A percentile compares a stretch with the other conserved stretches of the same genome.
Evolutionary conservation across 2,329 filamentous ascomycete species (phyloP).

Genomic region (Fusarium ramigenum): DNA sequence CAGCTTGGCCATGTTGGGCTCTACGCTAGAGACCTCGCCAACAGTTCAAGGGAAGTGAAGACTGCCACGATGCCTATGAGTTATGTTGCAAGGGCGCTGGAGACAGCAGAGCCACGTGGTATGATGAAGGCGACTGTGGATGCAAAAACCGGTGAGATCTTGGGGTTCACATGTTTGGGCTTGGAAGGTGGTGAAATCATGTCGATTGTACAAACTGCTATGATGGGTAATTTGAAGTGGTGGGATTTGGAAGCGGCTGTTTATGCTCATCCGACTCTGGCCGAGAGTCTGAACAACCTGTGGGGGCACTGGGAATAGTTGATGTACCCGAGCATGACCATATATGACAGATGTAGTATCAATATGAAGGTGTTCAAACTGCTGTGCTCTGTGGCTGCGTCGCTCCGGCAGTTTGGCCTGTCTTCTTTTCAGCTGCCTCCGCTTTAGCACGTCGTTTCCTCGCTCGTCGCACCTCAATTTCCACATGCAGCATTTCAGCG

Average conservation of each 20-base stretch:
- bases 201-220: conserved; percentile 62
- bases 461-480: conserved; percentile 73
- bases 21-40: conserved; percentile 51
- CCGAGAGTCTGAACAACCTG: conserved; percentile 62
- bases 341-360: background rate
- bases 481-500: conserved; percentile 69
- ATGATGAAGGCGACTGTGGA: conserved; percentile 63
- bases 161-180: conserved; percentile 62
- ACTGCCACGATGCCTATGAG: conserved; percentile 61
- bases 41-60: conserved; percentile 49
- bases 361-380: conserved; percentile 25
- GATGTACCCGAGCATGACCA: background rate
- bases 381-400: conserved; percentile 4
- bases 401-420: conserved; percentile 8
- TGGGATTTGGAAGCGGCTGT: conserved; percentile 56
- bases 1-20: conserved; percentile 62
- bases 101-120: conserved; percentile 61
- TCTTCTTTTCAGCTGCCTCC: conserved; percentile 48
- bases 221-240: conserved; percentile 59
- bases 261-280: conserved; percentile 61
- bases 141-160: conserved; percentile 56
- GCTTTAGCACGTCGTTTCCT: conserved; percentile 64
- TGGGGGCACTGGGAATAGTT: conserved; percentile 54
- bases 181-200: conserved; percentile 64
- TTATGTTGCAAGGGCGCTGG: conserved; percentile 60